Base-by-base conservation (phyloP, 352 stramenopile genomes). In the Aphanomyces cochlioides region DNA sequence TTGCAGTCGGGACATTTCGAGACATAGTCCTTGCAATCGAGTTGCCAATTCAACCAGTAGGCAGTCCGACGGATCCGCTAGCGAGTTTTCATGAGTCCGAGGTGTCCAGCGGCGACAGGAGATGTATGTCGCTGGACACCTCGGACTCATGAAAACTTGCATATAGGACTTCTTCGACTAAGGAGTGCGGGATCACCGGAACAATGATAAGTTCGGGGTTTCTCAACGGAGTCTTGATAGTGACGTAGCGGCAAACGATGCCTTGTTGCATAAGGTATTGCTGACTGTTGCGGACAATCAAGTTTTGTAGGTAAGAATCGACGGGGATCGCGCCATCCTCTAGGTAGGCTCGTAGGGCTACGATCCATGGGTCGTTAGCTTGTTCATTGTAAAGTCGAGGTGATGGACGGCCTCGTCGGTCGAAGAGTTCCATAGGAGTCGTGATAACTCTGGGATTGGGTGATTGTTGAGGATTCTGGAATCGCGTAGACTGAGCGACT, bases 1-100 rank as follows among this genome's bases (percentile, higher is more conserved):
- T 58, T 58, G 50, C 50, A 58, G 50, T 58, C 50, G 8, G n/a
- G 8, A 2, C 8, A 58, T 58, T 19, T 58, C 2, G 50, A 58
- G 50, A 58, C 50, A 3, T 19, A 58, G 8, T 58, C 50, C 8
- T 58, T 58, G n/a, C 50, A 58, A 58, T 58, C 8, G 7, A 21
- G 50, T 19, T 58, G 50, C 50, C 50, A 58, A 34, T 58, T 34
- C n/a, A 58, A 19, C n/a, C 50, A 21, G 50, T 58, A 58, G 50
- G 50, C 50, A n/a, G 50, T 58, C n/a, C n/a, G 50, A 10, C 50
- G 8, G 7, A 58, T 8, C 7, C 50, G 1, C 37, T 58, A 1
- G 7, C 50, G 50, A 10, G 50, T 58, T 34, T 58, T 58, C n/a
- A 19, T 58, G 50, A 19, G 37, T 10, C 50, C 50, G n/a, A 58